These are phyloP conservation scores for Penstemon davidsonii DNA, from an alignment of 257 asterid genomes.

Conservation along the genomic window DNA sequence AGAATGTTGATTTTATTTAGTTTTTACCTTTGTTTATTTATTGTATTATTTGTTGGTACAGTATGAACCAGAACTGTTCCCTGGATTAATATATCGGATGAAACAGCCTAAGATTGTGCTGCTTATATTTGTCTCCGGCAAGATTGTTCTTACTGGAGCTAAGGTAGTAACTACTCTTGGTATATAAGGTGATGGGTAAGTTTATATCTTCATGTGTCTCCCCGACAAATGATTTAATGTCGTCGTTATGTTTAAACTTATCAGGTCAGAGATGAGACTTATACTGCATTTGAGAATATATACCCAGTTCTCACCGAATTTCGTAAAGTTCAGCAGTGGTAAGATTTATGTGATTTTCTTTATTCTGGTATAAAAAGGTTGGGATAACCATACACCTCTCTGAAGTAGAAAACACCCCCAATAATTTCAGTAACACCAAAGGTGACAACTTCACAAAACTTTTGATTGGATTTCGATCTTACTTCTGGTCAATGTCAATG, in stretches of 20 bases:
- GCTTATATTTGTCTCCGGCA: slow-evolving; percentile 45
- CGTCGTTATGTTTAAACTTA: not conserved
- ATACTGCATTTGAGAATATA: slow-evolving; percentile 33
- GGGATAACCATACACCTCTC: too few relatives aligned
- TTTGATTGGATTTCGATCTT: too few relatives aligned
- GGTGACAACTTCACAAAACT: too few relatives aligned
- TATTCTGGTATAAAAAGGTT: too few relatives aligned
- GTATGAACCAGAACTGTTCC: slow-evolving; percentile 50
- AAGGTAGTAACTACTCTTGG: slow-evolving; percentile 25
- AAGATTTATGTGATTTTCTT: not conserved
- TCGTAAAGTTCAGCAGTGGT: slow-evolving; percentile 30
- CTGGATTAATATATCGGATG: slow-evolving; percentile 47
- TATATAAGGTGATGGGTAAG: not conserved
- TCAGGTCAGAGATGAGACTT: slow-evolving; percentile 32
- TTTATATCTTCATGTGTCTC: not conserved
- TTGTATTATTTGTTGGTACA: slow-evolving; percentile 24
- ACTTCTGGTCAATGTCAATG: too few relatives aligned
- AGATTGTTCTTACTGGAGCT: slow-evolving; percentile 47
- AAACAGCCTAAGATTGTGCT: slow-evolving; percentile 45
- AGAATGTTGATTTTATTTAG: too few relatives aligned
- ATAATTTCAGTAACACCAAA: too few relatives aligned
- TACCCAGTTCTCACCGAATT: slow-evolving; percentile 32
- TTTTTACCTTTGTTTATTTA: not conserved
- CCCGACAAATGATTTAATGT: not conserved
- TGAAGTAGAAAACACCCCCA: too few relatives aligned